These are phyloP conservation scores for Zea mays DNA, from an alignment of 176 grass and related monocot genomes.

Conservation along the genomic window Zm-B73-REFERENCE-NAM-5.0 NC_050099.1:160136501-160137000, in stretches of 20 bases:
- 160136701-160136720: slow-evolving; percentile 45
- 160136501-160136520: neutral
- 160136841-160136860: slow-evolving; percentile 6
- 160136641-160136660: slow-evolving; percentile 54
- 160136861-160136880: neutral
- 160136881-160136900: slow-evolving; percentile 70
- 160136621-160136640: neutral
- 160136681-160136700: slow-evolving; percentile 73
- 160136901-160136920: slow-evolving; percentile 58
- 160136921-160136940: slow-evolving; percentile 63
- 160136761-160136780: slow-evolving; percentile 51
- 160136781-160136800: neutral
- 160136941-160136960: slow-evolving; percentile 48
- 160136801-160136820: neutral
- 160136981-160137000: neutral
- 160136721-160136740: slow-evolving; percentile 72
- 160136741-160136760: slow-evolving; percentile 60
- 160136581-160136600: neutral
- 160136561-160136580: neutral
- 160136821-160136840: neutral
- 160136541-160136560: neutral
- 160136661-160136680: slow-evolving; percentile 73
- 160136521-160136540: neutral
- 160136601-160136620: neutral
- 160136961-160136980: slow-evolving; percentile 54